phyloP scores from a whole-genome alignment of 768 basidiomycete genomes.

The Lanmaoa pseudosensibilis region DNA sequence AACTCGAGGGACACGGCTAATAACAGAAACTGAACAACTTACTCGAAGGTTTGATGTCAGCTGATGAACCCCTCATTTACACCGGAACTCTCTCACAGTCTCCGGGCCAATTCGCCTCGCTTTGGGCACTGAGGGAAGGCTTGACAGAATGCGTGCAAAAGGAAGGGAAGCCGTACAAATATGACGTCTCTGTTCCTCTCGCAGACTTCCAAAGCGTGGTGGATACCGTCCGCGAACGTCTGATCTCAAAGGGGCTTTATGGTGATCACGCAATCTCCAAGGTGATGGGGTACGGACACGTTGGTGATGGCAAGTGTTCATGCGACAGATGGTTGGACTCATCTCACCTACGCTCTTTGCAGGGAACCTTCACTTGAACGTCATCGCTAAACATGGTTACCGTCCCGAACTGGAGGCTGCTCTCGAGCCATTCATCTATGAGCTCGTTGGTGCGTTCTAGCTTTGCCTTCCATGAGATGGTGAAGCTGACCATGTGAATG shows the following conservation, averaged over 20 bases:
- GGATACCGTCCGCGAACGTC: constrained; percentile 70
- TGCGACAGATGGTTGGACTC: neutral
- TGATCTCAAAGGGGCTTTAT: constrained; percentile 68
- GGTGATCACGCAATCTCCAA: constrained; percentile 74
- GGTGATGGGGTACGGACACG: constrained; percentile 93
- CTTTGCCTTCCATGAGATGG: neutral
- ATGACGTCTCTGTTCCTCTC: constrained; percentile 89
- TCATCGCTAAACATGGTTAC: constrained; percentile 74
- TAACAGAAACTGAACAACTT: constrained; percentile 82
- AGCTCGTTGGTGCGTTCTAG: constrained; percentile 69
- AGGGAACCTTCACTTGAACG: constrained; percentile 95
- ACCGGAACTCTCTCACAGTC: constrained; percentile 93
- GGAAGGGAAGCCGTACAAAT: constrained; percentile 95
- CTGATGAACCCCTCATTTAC: constrained; percentile 73
- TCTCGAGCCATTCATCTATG: constrained; percentile 93
- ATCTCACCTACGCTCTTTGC: constrained; percentile 2
- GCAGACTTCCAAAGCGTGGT: constrained; percentile 86
- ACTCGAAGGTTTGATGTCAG: constrained; percentile 73
- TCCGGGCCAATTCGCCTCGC: constrained; percentile 80
- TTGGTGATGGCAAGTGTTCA: constrained; percentile 80
- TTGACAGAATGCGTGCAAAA: constrained; percentile 91
- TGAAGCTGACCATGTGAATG: constrained; percentile 4
- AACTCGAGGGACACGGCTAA: neutral
- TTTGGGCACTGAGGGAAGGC: constrained; percentile 92
- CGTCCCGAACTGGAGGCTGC: constrained; percentile 80